Evolutionary conservation across 768 basidiomycete species (phyloP).

Genomic region (Lenzites betulinus): DNA sequence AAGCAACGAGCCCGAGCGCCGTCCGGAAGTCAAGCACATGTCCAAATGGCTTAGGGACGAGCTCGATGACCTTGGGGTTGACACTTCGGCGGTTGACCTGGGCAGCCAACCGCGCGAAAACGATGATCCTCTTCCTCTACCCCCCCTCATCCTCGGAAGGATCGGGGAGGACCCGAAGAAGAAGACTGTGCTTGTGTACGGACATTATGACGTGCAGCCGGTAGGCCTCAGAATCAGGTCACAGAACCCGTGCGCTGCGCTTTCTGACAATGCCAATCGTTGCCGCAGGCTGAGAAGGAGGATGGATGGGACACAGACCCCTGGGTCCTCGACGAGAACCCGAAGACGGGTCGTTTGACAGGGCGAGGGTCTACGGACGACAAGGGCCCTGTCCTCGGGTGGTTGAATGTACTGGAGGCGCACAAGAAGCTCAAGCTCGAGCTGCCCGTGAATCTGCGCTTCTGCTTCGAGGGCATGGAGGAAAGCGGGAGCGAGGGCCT

Average conservation of each 20-base stretch:
- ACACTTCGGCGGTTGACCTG: conserved; percentile 71
- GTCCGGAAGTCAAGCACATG: conserved; percentile 84
- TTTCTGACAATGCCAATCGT: no score
- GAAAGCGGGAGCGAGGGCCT: conserved; percentile 91
- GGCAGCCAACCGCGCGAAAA: conserved; percentile 77
- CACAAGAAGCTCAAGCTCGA: conserved; percentile 65
- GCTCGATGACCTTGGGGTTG: conserved; percentile 74
- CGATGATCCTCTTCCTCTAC: conserved; percentile 69
- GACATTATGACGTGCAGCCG: conserved; percentile 95
- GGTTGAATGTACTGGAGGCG: conserved; percentile 89
- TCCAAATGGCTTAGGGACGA: conserved; percentile 75
- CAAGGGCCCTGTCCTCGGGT: conserved; percentile 87
- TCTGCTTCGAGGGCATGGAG: conserved; percentile 98
- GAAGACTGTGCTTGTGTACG: conserved; percentile 93
- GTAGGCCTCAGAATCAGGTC: conserved; percentile 41
- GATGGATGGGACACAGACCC: conserved; percentile 93
- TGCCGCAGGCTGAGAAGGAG: conserved; percentile 41
- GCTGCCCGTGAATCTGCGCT: conserved; percentile 88
- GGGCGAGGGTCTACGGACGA: conserved; percentile 91
- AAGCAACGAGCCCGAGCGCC: conserved; percentile 68
- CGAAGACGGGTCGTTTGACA: conserved; percentile 57
- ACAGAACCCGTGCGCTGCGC: not conserved
- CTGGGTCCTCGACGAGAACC: conserved; percentile 56
- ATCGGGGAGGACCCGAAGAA: conserved; percentile 85
- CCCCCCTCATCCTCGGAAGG: conserved; percentile 80